Base-by-base conservation (phyloP, 257 asterid species). In the Ilex aquifolium region DNA sequence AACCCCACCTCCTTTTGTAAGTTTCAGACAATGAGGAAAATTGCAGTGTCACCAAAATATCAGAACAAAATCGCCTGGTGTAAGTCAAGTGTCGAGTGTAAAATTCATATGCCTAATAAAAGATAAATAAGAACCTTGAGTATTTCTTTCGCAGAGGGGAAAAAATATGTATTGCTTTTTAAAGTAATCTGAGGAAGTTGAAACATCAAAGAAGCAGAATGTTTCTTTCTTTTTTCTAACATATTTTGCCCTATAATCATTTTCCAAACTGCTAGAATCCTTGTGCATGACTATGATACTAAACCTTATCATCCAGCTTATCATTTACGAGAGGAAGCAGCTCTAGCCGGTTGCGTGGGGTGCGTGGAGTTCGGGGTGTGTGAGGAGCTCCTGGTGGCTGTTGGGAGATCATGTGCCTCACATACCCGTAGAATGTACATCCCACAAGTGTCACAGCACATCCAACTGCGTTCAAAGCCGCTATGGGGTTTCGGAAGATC, bases 381-480 rank as follows among this genome's bases (percentile, higher is more conserved):
- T 81, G 77, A 2, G 97, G 91, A 5, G 92, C 79, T 31, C 83
- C 90, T 7, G 95, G 87, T 16, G 83, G 4, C 58, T 80, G 87
- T 30, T 73, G 84, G 0, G 95, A 74, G 57, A 85, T 79, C 77
- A 60, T 21, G 72, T 91, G 97, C 58, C 98, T 82, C 57, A 89
- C 95, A 60, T 83, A 91, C 42, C 97, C 98, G 31, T 92, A 92
- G 82, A 92, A 91, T 5, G 97, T 86, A 65, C 98, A 92, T 6
- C 98, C 98, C 0, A 89, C 13, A 11, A 92, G 89, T 1, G 97
- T 89, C 65, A 92, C 79, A 0, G 74, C 75, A 64, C 98, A 92
- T 49, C 98, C 97, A 13, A 92, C 60, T 0, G 95, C 97, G 48
- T 92, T 92, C 95, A 87, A 74, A 63, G 70, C 53, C 9, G 98